These are phyloP conservation scores for Acorus calamus DNA, from an alignment of 106 monocot genomes.

Conservation along the genomic window DNA sequence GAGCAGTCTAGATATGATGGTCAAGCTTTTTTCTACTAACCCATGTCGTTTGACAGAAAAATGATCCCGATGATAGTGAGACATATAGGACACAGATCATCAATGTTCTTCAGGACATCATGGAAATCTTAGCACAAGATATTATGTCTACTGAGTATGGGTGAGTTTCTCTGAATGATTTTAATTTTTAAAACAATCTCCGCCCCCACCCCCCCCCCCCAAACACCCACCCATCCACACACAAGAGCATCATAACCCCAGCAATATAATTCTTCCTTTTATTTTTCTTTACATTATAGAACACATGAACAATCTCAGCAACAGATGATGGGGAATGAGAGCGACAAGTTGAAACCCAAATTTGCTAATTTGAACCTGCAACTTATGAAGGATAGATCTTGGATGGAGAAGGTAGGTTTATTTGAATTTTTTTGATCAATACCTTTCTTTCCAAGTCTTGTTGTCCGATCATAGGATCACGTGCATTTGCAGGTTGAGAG, in stretches of 20 bases:
- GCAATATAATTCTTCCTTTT: not conserved
- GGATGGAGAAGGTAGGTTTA: slow-evolving; percentile 74
- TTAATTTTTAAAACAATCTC: not conserved
- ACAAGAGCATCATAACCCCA: too few species aligned
- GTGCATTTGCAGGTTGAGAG: slow-evolving; percentile 44
- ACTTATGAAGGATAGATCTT: slow-evolving; percentile 29
- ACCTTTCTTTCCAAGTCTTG: not conserved
- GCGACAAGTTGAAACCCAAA: slow-evolving; percentile 21
- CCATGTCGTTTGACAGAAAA: slow-evolving; percentile 22
- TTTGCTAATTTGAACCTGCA: slow-evolving; percentile 61
- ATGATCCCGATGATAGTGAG: slow-evolving; percentile 42
- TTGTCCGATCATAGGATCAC: too few species aligned
- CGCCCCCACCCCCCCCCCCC: too few species aligned
- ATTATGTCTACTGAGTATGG: slow-evolving; percentile 47
- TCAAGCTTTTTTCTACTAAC: not conserved
- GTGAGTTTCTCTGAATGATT: slow-evolving; percentile 18
- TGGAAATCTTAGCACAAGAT: slow-evolving; percentile 91
- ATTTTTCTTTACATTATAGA: slow-evolving; percentile 1
- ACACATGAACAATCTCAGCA: slow-evolving; percentile 17
- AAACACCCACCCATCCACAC: too few species aligned
- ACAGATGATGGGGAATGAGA: slow-evolving; percentile 10
- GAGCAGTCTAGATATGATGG: not conserved
- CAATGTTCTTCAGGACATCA: slow-evolving; percentile 90
- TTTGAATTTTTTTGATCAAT: slow-evolving; percentile 1
- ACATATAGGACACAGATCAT: slow-evolving; percentile 51